Evolutionary conservation across 495 filamentous ascomycete genomes (phyloP), one percentile per base, ranked within the genome.

Genomic region (Penicillium crystallinum): DNA sequence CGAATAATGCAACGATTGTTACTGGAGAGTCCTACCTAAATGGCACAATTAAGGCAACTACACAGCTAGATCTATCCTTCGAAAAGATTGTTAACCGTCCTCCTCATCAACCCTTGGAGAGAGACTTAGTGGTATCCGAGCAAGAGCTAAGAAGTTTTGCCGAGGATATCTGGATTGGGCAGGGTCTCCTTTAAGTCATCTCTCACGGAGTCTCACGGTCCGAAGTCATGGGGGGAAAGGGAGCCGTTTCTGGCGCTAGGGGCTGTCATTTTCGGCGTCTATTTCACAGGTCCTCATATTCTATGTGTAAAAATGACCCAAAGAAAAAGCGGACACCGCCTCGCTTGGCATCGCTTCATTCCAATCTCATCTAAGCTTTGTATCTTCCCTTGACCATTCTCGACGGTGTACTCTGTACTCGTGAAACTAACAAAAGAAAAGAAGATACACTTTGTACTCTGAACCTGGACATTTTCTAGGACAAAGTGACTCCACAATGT

Each of bases 21-120:
- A 59, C 48, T 34, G 40, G 41, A 53, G 53, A 56, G 53, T 52
- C 48, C 42, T 52, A 53, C 30, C 33, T 39, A 10, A 42, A 55
- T 46, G 48, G 36, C 52, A 55, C 43, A 52, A 55, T 21, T 46
- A 55, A 33, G 44, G 43, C 48, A 35, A 52, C 50, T 38, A 53
- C 50, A 45, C 54, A 61, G 10, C 49, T 62, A 15, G 45, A 53
- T 50, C 54, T 62, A 55, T 39, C 58, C 37, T 61, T 57, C 34
- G 38, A 50, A 35, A 61, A 61, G 34, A 14, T 57, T 55, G 52
- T 57, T 54, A 34, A 14, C 51, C 58, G 51, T 53, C 54, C 54
- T 43, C 51, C 51, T 55, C 46, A 47, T 10, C 50, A 55, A 12
- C 54, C 46, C 19, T 40, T 52, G 15, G 58, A 61, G 46, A 54